Percentiles rank a stretch among this genome's conserved stretches.
Evolutionary conservation across 306 rosid species (phyloP).

Genomic region (Alnus glutinosa): DNA sequence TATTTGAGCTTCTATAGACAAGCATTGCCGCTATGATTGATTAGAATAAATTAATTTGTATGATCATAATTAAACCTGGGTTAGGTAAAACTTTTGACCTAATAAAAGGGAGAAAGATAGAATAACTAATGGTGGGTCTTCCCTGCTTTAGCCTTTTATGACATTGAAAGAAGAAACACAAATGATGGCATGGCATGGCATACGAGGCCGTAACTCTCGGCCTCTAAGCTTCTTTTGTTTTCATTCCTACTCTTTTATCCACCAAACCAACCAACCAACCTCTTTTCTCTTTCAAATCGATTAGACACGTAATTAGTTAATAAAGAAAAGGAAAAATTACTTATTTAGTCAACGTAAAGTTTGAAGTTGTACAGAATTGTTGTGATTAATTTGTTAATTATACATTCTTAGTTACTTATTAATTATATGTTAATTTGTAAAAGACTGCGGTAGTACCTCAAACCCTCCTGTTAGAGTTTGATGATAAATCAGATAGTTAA

Average conservation of each 20-base stretch:
- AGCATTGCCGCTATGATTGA: background rate
- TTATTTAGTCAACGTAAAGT: background rate
- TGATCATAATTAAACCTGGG: background rate
- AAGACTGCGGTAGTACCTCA: no score
- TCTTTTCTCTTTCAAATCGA: slow-evolving; percentile 1
- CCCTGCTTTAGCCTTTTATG: slow-evolving; percentile 13
- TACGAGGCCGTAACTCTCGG: slow-evolving; percentile 34
- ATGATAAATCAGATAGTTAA: no score
- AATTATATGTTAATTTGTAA: no score
- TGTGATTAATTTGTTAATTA: no score
- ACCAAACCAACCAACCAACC: background rate
- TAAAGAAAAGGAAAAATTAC: background rate
- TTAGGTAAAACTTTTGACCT: slow-evolving; percentile 10
- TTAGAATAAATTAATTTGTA: background rate
- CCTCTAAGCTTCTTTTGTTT: background rate
- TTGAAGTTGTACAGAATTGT: no score
- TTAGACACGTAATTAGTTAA: background rate
- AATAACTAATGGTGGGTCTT: background rate
- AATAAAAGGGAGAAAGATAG: background rate
- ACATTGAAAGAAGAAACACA: slow-evolving; percentile 20
- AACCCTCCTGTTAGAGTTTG: no score
- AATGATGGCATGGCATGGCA: slow-evolving; percentile 26
- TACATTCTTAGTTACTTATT: no score
- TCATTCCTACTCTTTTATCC: slow-evolving; percentile 5
- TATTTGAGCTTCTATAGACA: no score